Base-by-base conservation (phyloP, 805 yeast genomes). In the Lipomyces sp. region DNA sequence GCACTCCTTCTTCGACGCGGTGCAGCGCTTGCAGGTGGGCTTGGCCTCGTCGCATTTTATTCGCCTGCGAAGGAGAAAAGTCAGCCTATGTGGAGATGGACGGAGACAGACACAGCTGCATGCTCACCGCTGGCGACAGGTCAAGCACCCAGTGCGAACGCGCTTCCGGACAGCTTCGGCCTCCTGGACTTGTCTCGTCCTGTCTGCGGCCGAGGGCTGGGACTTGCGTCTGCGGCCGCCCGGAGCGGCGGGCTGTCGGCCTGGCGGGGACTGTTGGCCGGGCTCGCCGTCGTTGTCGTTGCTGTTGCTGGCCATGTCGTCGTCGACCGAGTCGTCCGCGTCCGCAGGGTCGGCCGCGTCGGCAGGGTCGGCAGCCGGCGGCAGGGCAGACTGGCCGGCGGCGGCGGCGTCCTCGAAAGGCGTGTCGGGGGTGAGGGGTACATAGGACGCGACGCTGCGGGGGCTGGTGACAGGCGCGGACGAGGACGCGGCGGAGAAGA, bases 1-100 rank as follows among this genome's bases (percentile, higher is more conserved):
- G 29, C 60, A 56, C 5, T 16, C 34, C 10, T 57, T 49, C 11
- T 51, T 43, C 10, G 57, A 48, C 19, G 51, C 52, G 24, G 31
- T 35, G 41, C 63, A 60, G 51, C 80, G 78, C 28, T 74, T 70
- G 64, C 86, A 82, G 29, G 75, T 75, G 1, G 86, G 86, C 47
- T 74, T 74, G 39, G 71, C 75, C 62, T 80, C 83, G 61, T 81
- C 86, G 65, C 86, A 82, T 61, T 80, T 81, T 70, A 81, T 78
- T 62, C 82, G 82, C 43, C 86, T 51, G 39, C 13, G n/a, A n/a
- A 6, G 4, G 38, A 16, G 16, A 24, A 16, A 16, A 39, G 40
- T 4, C 4, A 8, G 21, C 32, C 14, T 21, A 28, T 21, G n/a
- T 38, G 2, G 38, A 22, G 2, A 13, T 16, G 24, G n/a, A 13